Evolutionary conservation across 1,284 basidiomycete species (phyloP).

Genomic region (Lentinula novae-zelandiae): DNA sequence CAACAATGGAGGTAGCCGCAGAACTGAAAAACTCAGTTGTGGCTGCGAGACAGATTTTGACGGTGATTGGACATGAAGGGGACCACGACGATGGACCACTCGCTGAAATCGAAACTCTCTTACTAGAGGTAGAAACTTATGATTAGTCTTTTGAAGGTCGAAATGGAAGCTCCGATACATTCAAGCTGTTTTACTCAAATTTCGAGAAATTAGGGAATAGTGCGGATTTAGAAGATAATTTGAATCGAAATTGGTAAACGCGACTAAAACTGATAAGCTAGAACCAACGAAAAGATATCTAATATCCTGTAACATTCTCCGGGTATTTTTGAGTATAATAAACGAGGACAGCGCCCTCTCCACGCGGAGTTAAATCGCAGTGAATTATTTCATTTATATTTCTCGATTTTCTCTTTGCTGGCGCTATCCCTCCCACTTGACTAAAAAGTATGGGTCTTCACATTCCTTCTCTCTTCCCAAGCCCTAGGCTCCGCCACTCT

Average conservation of each 20-base stretch:
- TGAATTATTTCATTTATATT: neutral
- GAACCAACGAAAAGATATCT: too few relatives aligned
- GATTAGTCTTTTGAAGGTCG: neutral
- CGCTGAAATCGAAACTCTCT: conserved; percentile 33
- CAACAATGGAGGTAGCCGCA: neutral
- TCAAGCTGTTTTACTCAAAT: too few relatives aligned
- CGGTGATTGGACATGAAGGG: conserved; percentile 37
- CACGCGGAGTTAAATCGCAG: neutral
- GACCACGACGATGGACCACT: conserved; percentile 39
- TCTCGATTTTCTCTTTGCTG: neutral
- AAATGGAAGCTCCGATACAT: too few relatives aligned
- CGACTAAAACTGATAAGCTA: too few relatives aligned
- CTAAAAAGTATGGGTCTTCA: neutral
- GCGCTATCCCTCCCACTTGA: neutral
- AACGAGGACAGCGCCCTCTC: neutral
- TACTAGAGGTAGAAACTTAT: neutral
- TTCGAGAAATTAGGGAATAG: neutral
- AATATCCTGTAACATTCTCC: too few relatives aligned
- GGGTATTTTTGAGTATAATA: too few relatives aligned
- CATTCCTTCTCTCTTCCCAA: conserved; percentile 22
- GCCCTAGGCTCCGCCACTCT: conserved; percentile 23
- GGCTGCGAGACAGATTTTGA: conserved; percentile 1
- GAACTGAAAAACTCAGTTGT: conserved; percentile 11
- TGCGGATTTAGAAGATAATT: neutral
- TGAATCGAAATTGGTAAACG: neutral